phyloP scores from a whole-genome alignment of 768 basidiomycete genomes.

The Boletus fagicola region DNA sequence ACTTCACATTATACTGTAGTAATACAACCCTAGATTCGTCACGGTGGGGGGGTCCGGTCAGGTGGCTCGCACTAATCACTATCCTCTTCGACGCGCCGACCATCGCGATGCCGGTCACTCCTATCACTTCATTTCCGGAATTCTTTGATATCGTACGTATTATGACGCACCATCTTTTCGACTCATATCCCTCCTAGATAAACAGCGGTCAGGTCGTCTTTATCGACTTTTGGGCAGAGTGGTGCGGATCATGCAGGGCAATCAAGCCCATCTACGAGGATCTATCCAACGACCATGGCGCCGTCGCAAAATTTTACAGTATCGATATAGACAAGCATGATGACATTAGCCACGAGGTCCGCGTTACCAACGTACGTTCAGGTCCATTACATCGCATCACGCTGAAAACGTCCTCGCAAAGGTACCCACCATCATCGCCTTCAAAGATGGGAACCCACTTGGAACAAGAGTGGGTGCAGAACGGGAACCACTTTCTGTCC shows the following conservation, averaged over 20 bases:
- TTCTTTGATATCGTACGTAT: background rate
- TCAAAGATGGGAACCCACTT: background rate
- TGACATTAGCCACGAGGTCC: conserved; percentile 5
- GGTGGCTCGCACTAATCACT: background rate
- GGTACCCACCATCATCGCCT: conserved; percentile 1
- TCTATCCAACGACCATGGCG: conserved; percentile 1
- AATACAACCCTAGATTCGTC: no score
- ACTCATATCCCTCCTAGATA: background rate
- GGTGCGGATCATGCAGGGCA: conserved; percentile 7
- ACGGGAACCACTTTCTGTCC: background rate
- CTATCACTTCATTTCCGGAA: conserved; percentile 5
- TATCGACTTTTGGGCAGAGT: conserved; percentile 14
- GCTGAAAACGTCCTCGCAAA: background rate
- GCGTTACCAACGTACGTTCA: background rate
- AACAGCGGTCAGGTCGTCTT: background rate
- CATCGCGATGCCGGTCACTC: conserved; percentile 1
- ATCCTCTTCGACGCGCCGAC: background rate
- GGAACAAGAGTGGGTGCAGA: conserved; percentile 2
- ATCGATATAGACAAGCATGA: conserved; percentile 36
- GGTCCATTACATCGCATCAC: background rate
- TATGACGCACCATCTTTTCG: background rate
- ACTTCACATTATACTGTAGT: no score
- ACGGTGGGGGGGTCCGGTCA: no score
- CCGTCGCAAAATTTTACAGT: conserved; percentile 3
- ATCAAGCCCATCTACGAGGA: conserved; percentile 5